phyloP scores from a whole-genome alignment of 768 basidiomycete species.

The Russula emetica region DNA sequence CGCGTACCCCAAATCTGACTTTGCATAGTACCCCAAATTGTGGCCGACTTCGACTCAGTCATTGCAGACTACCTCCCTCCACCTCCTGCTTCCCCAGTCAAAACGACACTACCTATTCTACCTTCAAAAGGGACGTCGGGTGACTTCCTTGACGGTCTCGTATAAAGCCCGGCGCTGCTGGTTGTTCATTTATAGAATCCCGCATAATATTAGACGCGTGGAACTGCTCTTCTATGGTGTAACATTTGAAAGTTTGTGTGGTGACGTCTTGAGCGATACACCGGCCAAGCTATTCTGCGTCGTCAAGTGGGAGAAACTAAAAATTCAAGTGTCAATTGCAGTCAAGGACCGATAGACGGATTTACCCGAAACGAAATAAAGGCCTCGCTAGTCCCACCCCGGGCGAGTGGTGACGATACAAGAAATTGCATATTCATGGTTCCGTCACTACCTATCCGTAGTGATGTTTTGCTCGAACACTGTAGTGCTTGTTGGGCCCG shows the following conservation, averaged over 20 bases:
- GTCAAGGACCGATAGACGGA: conserved; percentile 18
- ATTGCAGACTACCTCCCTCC: conserved; percentile 67
- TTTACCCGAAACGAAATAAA: conserved; percentile 89
- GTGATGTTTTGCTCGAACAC: conserved; percentile 80
- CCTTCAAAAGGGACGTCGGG: conserved; percentile 25
- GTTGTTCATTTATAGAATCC: conserved; percentile 12
- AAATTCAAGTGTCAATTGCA: not conserved
- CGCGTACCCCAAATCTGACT: conserved; percentile 8
- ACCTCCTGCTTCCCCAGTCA: conserved; percentile 24
- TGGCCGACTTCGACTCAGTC: conserved; percentile 64
- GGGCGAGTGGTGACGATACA: conserved; percentile 53
- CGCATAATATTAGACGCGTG: conserved; percentile 22
- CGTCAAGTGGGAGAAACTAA: conserved; percentile 24
- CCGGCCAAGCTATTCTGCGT: conserved; percentile 9
- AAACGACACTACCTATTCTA: conserved; percentile 22
- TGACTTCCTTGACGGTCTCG: conserved; percentile 27
- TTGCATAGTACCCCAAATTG: conserved; percentile 40
- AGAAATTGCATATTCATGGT: conserved; percentile 86
- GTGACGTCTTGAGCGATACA: not conserved
- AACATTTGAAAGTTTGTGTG: not conserved
- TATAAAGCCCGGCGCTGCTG: conserved; percentile 11
- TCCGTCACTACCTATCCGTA: conserved; percentile 80
- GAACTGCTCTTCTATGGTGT: not conserved
- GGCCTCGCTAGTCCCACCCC: conserved; percentile 47
- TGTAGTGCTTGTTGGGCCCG: conserved; percentile 71